A percentile compares a stretch with the other conserved stretches of the same genome.
Conservation (phyloP, 129 eudicot species). For the Tagetes erecta region DNA sequence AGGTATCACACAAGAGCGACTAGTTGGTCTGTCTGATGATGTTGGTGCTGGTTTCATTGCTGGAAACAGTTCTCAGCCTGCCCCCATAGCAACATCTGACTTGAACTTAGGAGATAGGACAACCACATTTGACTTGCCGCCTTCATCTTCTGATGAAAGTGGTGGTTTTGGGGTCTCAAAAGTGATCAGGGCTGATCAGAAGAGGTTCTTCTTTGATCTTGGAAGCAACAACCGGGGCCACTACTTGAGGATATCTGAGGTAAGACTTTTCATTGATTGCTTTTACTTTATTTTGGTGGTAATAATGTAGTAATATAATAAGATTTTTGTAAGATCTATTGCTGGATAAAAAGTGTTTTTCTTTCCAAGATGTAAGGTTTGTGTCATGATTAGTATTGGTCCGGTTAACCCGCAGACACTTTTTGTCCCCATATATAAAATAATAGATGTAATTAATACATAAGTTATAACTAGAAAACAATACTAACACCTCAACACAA, state of each 20-base stretch:
- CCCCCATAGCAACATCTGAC: conserved; percentile 50
- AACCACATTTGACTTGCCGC: conserved; percentile 58
- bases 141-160: conserved; percentile 62
- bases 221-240: conserved; percentile 98
- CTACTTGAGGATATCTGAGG: conserved; percentile 96
- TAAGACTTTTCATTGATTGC: conserved; percentile 8
- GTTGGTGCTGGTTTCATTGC: conserved; percentile 98
- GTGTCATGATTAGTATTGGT: background rate
- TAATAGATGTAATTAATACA: background rate
- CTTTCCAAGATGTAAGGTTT: conserved; percentile 2
- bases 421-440: background rate
- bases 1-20: conserved; percentile 56
- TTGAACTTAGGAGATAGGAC: conserved; percentile 65
- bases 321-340: conserved; percentile 10
- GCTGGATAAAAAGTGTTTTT: background rate
- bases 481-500: background rate
- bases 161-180: conserved; percentile 75
- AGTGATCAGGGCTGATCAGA: conserved; percentile 96
- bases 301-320: conserved; percentile 4
- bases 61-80: conserved; percentile 77
- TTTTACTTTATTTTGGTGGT: background rate
- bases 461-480: background rate
- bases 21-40: conserved; percentile 96
- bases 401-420: background rate
- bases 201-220: conserved; percentile 96